Evolutionary conservation across 371 early-diverging fungal genomes (phyloP).

Genomic region (Mortierella sp.): DNA sequence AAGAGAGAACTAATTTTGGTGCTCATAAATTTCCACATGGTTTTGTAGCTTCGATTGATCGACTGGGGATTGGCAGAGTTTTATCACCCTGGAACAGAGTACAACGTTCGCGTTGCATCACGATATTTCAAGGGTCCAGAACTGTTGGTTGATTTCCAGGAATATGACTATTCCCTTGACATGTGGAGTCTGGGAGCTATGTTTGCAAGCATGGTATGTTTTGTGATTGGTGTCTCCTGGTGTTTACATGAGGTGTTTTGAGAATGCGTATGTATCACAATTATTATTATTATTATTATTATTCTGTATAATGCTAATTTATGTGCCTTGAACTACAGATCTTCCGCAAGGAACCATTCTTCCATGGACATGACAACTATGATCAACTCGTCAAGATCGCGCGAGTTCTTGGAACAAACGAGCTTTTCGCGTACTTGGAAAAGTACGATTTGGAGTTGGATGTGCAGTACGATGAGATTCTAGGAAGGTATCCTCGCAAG

Average conservation of each 20-base stretch:
- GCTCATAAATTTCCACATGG: not conserved
- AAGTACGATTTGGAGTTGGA: slow-evolving; percentile 96
- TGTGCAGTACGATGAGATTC: slow-evolving; percentile 85
- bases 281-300: slow-evolving; percentile 6
- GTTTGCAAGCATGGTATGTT: slow-evolving; percentile 95
- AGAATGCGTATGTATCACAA: not conserved
- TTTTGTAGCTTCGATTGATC: slow-evolving; percentile 89
- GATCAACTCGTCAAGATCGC: slow-evolving; percentile 99
- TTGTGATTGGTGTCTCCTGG: not conserved
- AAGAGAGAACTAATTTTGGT: not conserved
- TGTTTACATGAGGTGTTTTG: not conserved
- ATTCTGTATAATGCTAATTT: not conserved
- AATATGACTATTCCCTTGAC: slow-evolving; percentile 99
- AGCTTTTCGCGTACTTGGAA: slow-evolving; percentile 89
- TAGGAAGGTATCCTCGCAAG: slow-evolving; percentile 93
- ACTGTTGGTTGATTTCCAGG: slow-evolving; percentile 97
- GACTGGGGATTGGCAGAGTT: slow-evolving; percentile 99
- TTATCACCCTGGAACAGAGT: slow-evolving; percentile 97
- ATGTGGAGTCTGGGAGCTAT: slow-evolving; percentile 99
- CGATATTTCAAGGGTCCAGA: slow-evolving; percentile 99
- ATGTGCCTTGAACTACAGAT: slow-evolving; percentile 69
- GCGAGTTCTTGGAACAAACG: slow-evolving; percentile 95
- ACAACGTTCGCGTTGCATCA: slow-evolving; percentile 99
- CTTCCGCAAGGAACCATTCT: slow-evolving; percentile 99
- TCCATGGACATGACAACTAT: slow-evolving; percentile 98